These are phyloP conservation scores for Paulownia fortunei DNA, from an alignment of 257 asterid genomes.

Conservation along the genomic window DNA sequence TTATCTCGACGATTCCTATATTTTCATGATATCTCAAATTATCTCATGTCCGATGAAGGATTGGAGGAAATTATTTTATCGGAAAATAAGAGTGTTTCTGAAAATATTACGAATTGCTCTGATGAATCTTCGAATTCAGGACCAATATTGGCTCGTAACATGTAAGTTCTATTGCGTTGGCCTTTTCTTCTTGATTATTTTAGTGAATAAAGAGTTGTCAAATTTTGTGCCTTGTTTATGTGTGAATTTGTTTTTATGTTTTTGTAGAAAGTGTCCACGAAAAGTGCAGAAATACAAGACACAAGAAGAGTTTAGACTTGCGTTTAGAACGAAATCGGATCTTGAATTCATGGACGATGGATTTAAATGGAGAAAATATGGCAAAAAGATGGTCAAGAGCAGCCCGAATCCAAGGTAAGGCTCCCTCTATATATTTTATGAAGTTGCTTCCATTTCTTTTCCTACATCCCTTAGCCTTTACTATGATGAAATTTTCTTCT, in stretches of 20 bases:
- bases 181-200: neutral
- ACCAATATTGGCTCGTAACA: neutral
- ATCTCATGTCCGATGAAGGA: slow-evolving; percentile 28
- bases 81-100: neutral
- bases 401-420: slow-evolving; percentile 74
- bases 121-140: neutral
- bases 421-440: too few species aligned
- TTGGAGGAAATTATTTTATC: neutral
- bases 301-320: slow-evolving; percentile 33
- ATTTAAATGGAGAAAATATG: slow-evolving; percentile 76
- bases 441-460: neutral
- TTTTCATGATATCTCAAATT: slow-evolving; percentile 10
- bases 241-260: neutral
- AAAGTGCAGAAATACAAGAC: slow-evolving; percentile 26
- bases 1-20: slow-evolving; percentile 16
- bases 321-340: slow-evolving; percentile 51
- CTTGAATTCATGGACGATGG: slow-evolving; percentile 74
- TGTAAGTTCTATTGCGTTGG: slow-evolving; percentile 19
- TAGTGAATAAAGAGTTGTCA: neutral
- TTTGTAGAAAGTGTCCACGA: slow-evolving; percentile 11
- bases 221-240: neutral
- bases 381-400: slow-evolving; percentile 70
- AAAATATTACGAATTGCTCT: neutral
- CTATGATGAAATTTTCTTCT: neutral
- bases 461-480: neutral